Percentiles rank a stretch among this genome's conserved stretches.
Evolutionary conservation across 2,329 filamentous ascomycete genomes (phyloP).

Genomic region (Trichothecium sympodiale): DNA sequence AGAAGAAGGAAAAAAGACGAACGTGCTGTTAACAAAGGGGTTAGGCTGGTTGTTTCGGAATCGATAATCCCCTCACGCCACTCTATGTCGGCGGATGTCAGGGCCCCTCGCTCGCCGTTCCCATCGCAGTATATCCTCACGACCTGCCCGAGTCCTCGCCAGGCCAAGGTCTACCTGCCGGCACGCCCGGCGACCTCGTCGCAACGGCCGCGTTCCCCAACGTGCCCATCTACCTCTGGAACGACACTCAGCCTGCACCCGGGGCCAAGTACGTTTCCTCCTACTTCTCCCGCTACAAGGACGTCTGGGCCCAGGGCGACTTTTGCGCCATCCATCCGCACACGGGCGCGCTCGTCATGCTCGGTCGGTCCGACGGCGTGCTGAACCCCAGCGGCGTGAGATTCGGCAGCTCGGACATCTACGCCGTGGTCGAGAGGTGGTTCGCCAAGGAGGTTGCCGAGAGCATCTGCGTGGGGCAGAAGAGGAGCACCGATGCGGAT

Average conservation of each 20-base stretch:
- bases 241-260: slow-evolving; percentile 32
- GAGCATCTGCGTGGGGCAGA: slow-evolving; percentile 70
- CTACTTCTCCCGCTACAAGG: slow-evolving; percentile 51
- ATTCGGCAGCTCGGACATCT: slow-evolving; percentile 74
- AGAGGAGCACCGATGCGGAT: slow-evolving; percentile 45
- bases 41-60: slow-evolving; percentile 48
- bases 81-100: slow-evolving; percentile 47
- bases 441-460: slow-evolving; percentile 56
- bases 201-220: slow-evolving; percentile 63
- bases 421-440: slow-evolving; percentile 56
- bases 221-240: slow-evolving; percentile 58
- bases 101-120: slow-evolving; percentile 36
- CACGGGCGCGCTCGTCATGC: slow-evolving; percentile 54
- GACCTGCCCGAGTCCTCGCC: slow-evolving; percentile 35
- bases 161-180: slow-evolving; percentile 36
- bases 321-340: slow-evolving; percentile 61
- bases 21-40: no score
- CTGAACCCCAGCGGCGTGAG: slow-evolving; percentile 69
- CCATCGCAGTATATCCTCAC: slow-evolving; percentile 51
- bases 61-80: slow-evolving; percentile 58
- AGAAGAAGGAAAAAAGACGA: neutral
- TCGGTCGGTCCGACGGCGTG: slow-evolving; percentile 67
- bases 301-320: slow-evolving; percentile 76
- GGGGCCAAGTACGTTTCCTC: slow-evolving; percentile 47
- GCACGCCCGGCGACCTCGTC: slow-evolving; percentile 66